Percentiles rank a stretch among this genome's conserved stretches.
Evolutionary conservation across 2,329 filamentous ascomycete species (phyloP).

Genomic region (Talaromyces islandicus): DNA sequence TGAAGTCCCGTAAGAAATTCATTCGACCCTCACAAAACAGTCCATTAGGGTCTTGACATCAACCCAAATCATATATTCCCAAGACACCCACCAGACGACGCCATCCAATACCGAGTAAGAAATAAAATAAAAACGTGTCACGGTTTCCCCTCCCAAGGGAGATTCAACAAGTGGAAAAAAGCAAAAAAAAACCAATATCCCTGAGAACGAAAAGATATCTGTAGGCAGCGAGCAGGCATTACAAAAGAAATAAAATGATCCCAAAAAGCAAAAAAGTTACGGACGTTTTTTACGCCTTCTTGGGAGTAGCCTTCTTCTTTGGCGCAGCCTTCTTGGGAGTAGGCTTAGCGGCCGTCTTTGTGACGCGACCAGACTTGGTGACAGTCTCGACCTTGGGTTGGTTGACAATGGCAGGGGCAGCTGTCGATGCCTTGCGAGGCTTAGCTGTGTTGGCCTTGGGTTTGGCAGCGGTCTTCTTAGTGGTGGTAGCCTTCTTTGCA

Average conservation of each 20-base stretch:
- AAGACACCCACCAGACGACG: conserved; percentile 31
- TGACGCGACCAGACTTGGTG: conserved; percentile 80
- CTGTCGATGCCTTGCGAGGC: conserved; percentile 46
- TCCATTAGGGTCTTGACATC: not conserved
- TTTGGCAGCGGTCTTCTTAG: conserved; percentile 49
- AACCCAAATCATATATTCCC: conserved; percentile 20
- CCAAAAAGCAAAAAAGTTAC: too few species aligned
- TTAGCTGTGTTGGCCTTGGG: conserved; percentile 49
- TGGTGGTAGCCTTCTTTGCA: conserved; percentile 42
- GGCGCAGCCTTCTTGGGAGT: conserved; percentile 40
- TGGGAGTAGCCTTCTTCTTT: conserved; percentile 36
- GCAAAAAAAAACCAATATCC: conserved; percentile 2
- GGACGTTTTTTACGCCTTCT: conserved; percentile 9
- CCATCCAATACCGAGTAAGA: conserved; percentile 25
- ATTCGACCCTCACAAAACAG: not conserved
- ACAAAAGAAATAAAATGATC: conserved; percentile 11
- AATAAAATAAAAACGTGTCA: not conserved
- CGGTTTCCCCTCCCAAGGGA: not conserved
- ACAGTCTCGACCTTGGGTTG: conserved; percentile 66
- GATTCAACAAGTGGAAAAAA: not conserved
- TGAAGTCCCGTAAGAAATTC: not conserved
- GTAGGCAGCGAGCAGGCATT: conserved; percentile 1
- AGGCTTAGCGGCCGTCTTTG: conserved; percentile 39
- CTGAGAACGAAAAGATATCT: conserved; percentile 1
- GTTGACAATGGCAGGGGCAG: conserved; percentile 60